Conservation (phyloP, 139 green algal genomes). For the Gonium pectorale region DNA sequence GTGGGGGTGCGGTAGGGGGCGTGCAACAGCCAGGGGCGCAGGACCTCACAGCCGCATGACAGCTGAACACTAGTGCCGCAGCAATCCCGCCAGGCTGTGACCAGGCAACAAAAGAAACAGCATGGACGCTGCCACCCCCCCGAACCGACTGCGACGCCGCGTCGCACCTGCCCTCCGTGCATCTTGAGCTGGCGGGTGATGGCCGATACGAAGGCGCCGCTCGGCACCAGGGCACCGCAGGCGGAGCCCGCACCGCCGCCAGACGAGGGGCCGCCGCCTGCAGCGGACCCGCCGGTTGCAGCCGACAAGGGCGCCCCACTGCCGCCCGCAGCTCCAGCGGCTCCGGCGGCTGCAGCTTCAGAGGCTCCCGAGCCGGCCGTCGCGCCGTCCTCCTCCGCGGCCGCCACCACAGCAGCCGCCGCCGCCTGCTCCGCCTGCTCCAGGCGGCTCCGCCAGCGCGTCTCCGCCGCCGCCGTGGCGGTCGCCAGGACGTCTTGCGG, state of each 20-base stretch:
- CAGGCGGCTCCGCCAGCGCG: background rate
- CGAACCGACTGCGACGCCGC: no score
- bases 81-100: no score
- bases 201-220: slow-evolving; percentile 6
- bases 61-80: no score
- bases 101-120: no score
- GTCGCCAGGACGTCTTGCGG: background rate
- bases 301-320: no score
- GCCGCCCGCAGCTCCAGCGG: background rate
- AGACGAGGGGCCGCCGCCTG: background rate
- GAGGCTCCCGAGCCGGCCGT: background rate
- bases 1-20: no score
- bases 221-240: slow-evolving; percentile 1
- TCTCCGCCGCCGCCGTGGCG: background rate
- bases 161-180: slow-evolving; percentile 44
- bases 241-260: background rate
- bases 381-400: background rate
- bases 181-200: slow-evolving; percentile 49
- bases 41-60: no score
- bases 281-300: background rate
- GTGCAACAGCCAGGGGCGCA: no score
- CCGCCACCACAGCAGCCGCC: background rate
- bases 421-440: background rate
- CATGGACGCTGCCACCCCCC: no score
- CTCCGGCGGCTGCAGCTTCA: background rate